Conservation (phyloP, 2,329 filamentous ascomycete genomes). For the Fusarium beomiforme region DNA sequence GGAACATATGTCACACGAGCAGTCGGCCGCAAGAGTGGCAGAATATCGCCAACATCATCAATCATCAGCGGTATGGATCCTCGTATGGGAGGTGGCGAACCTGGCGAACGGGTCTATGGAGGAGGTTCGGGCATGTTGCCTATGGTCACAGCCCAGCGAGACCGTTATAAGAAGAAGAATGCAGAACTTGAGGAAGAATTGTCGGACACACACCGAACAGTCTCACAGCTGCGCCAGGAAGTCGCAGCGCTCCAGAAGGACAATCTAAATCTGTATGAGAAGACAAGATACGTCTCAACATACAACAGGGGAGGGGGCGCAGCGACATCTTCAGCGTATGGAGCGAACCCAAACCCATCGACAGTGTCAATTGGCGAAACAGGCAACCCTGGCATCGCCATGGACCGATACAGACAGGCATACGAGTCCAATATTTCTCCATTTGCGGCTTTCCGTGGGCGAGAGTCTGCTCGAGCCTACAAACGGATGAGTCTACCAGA, state of each 20-base stretch:
- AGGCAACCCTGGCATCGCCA: constrained; percentile 68
- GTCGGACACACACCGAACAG: constrained; percentile 81
- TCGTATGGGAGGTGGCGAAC: constrained; percentile 56
- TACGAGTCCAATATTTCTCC: constrained; percentile 97
- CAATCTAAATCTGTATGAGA: constrained; percentile 95
- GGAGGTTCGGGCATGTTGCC: constrained; percentile 89
- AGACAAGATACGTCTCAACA: constrained; percentile 94
- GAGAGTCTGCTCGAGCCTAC: constrained; percentile 90
- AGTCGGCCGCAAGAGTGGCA: constrained; percentile 71
- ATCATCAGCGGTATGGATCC: constrained; percentile 98
- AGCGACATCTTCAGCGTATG: constrained; percentile 71
- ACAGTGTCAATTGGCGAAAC: constrained; percentile 70
- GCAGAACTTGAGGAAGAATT: constrained; percentile 89
- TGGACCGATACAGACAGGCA: constrained; percentile 88
- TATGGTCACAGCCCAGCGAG: constrained; percentile 97
- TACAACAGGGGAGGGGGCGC: constrained; percentile 80
- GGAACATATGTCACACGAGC: constrained; percentile 82
- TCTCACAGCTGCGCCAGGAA: constrained; percentile 89
- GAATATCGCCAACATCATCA: constrained; percentile 90
- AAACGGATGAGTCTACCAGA: constrained; percentile 94
- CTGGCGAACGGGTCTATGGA: constrained; percentile 69
- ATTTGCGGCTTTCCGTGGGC: constrained; percentile 94
- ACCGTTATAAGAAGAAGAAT: constrained; percentile 98
- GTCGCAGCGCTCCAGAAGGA: constrained; percentile 93
- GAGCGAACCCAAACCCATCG: constrained; percentile 78